A percentile compares a stretch with the other conserved stretches of the same genome.
Evolutionary conservation across 805 yeast species (phyloP).

Genomic region (Ogataea ganodermae): DNA sequence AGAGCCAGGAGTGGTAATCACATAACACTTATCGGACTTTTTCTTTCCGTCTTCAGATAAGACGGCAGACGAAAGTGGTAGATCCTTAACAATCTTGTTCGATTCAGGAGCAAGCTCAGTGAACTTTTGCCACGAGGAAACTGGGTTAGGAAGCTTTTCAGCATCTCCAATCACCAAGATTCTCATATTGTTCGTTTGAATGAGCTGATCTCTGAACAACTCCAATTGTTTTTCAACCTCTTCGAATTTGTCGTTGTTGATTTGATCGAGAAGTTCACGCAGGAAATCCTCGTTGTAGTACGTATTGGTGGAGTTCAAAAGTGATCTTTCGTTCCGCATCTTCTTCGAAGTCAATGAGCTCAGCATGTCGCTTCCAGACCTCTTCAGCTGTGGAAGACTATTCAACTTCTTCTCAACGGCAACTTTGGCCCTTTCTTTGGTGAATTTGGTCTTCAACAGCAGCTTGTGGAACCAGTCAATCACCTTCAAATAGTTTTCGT

Average conservation of each 20-base stretch:
- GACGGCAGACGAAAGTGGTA: constrained; percentile 57
- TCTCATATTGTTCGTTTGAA: constrained; percentile 61
- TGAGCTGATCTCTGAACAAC: constrained; percentile 50
- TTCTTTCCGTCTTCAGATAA: constrained; percentile 56
- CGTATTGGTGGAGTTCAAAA: constrained; percentile 65
- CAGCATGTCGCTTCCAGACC: constrained; percentile 66
- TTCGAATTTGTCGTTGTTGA: constrained; percentile 56
- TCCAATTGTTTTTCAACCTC: constrained; percentile 53
- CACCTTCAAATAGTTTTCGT: constrained; percentile 62
- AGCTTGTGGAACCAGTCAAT: constrained; percentile 76
- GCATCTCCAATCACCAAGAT: constrained; percentile 73
- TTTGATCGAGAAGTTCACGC: constrained; percentile 46
- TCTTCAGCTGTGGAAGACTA: constrained; percentile 60
- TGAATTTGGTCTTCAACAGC: constrained; percentile 68
- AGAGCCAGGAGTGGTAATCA: constrained; percentile 78
- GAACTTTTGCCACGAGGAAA: constrained; percentile 57
- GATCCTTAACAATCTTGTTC: constrained; percentile 19
- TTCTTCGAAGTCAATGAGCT: constrained; percentile 53
- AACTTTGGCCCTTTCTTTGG: constrained; percentile 67
- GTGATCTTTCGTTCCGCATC: constrained; percentile 56
- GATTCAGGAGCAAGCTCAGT: constrained; percentile 8
- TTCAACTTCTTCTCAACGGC: constrained; percentile 63
- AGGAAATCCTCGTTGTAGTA: constrained; percentile 62
- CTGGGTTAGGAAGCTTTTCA: constrained; percentile 51
- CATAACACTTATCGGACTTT: constrained; percentile 55